phyloP scores from a whole-genome alignment of 1,139 yeast genomes.

The Suhomyces bokatorum region DNA sequence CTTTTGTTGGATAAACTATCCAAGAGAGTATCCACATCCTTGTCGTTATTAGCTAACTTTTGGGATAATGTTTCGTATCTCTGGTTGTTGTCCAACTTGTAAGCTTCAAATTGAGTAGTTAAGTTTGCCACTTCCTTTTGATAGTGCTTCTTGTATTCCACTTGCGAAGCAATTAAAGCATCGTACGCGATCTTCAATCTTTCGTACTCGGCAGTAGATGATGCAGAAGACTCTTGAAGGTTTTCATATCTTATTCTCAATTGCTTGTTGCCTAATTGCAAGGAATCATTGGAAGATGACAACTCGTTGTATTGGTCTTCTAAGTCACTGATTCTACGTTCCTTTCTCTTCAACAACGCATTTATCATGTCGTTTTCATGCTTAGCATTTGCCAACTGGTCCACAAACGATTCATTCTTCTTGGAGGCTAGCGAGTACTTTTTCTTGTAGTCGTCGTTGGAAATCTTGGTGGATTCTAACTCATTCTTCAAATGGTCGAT shows the following conservation, averaged over 20 bases:
- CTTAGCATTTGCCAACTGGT: constrained; percentile 66
- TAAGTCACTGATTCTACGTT: constrained; percentile 60
- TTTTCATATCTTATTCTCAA: constrained; percentile 51
- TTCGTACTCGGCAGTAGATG: constrained; percentile 54
- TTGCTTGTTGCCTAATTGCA: constrained; percentile 48
- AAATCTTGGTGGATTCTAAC: constrained; percentile 42
- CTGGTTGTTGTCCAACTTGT: constrained; percentile 37
- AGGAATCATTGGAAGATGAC: constrained; percentile 43
- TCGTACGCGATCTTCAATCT: constrained; percentile 64
- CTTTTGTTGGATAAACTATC: constrained; percentile 45
- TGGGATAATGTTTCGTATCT: constrained; percentile 31
- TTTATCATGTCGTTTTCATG: constrained; percentile 70
- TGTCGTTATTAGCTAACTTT: constrained; percentile 39
- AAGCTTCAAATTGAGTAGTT: constrained; percentile 35
- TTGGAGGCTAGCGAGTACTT: constrained; percentile 48
- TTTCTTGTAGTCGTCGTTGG: constrained; percentile 44
- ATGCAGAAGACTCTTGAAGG: constrained; percentile 48
- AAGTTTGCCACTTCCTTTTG: constrained; percentile 34
- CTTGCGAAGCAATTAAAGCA: constrained; percentile 56
- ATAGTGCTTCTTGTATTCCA: constrained; percentile 56
- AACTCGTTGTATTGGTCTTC: constrained; percentile 56
- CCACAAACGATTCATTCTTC: constrained; percentile 60
- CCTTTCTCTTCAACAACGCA: constrained; percentile 62
- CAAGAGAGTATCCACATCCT: constrained; percentile 45
- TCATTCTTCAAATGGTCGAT: constrained; percentile 55